Base-by-base conservation (phyloP, 1,284 basidiomycete species). In the Apiotrichum montevideense region DNA sequence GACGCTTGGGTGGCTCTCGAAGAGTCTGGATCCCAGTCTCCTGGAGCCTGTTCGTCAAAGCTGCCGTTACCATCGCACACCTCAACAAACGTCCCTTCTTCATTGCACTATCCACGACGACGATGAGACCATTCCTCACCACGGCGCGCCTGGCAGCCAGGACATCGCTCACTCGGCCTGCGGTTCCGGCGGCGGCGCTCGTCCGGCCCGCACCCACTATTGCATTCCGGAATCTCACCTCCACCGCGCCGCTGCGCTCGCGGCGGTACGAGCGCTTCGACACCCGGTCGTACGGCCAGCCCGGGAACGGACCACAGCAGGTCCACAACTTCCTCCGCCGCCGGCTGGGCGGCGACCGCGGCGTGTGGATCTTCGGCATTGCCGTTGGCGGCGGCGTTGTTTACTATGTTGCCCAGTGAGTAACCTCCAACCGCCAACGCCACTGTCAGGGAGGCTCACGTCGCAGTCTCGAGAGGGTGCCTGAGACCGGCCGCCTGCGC, bases 401-500 rank as follows among this genome's bases (percentile, higher is more conserved):
- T 4, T 87, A 85, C 72, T 86, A 84, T 68, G 70, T 84, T 3
- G 63, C 73, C 11, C 83, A 86, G 84, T 86, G 67, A 73, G 84
- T 79, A 13, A 52, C 56, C 9, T 62, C 46, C 33, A 15, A 29
- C 6, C 51, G 37, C 37, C 13, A 13, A 39, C 8, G 13, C 37
- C 8, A 39, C 37, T 39, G 37, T 13, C 13, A 58, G 52, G 58
- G 79, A 21, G 21, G 21, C 37, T 39, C 8, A 39, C 37, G 37
- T 13, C 7, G 8, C 60, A 92, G 90, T 67, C 78, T 90, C 21
- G 90, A 93, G 68, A 80, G 83, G 66, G 87, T 89, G 0, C 85
- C 87, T 4, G 85, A 90, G 66, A 93, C 90, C 0, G 90, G 90
- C 0, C 76, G 91, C 56, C 85, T 85, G 81, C 77, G 91, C 21